Evolutionary conservation across 106 monocot species (phyloP).

Genomic region (Acanthochlamys bracteata): DNA sequence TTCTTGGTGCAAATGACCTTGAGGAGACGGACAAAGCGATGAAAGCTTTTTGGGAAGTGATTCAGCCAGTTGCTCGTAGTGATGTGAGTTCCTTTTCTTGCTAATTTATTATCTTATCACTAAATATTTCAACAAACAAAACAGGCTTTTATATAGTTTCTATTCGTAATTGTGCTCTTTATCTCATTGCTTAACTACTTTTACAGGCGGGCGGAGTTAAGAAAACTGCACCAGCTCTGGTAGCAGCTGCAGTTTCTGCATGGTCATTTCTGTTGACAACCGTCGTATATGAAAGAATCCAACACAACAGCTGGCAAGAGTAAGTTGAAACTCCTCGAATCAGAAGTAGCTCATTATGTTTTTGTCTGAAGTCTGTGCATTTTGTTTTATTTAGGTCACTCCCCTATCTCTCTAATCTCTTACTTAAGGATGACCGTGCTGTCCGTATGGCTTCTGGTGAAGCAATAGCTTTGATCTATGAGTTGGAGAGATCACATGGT

Average conservation of each 20-base stretch:
- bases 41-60: constrained; percentile 83
- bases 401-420: constrained; percentile 53
- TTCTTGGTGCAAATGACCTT: constrained; percentile 71
- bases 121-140: no score
- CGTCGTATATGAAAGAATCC: constrained; percentile 46
- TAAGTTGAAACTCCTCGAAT: constrained; percentile 22
- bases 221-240: constrained; percentile 45
- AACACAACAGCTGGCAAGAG: constrained; percentile 82
- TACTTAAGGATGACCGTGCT: constrained; percentile 76
- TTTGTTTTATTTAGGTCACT: constrained; percentile 40
- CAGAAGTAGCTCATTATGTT: background rate
- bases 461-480: constrained; percentile 81
- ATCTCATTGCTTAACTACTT: no score
- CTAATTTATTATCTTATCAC: no score
- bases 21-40: constrained; percentile 76
- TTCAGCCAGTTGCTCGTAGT: constrained; percentile 75
- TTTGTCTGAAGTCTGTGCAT: background rate
- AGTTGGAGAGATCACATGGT: constrained; percentile 49
- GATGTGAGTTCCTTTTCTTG: constrained; percentile 37
- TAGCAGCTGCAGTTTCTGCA: constrained; percentile 73
- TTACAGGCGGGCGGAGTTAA: constrained; percentile 34
- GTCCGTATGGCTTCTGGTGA: constrained; percentile 98
- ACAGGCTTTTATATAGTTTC: background rate
- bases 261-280: constrained; percentile 93
- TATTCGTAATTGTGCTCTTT: background rate